Percentiles rank a stretch among this genome's conserved stretches.
These are phyloP conservation scores for Salvia hispanica DNA, from an alignment of 257 asterid genomes.

Conservation along the genomic window DNA sequence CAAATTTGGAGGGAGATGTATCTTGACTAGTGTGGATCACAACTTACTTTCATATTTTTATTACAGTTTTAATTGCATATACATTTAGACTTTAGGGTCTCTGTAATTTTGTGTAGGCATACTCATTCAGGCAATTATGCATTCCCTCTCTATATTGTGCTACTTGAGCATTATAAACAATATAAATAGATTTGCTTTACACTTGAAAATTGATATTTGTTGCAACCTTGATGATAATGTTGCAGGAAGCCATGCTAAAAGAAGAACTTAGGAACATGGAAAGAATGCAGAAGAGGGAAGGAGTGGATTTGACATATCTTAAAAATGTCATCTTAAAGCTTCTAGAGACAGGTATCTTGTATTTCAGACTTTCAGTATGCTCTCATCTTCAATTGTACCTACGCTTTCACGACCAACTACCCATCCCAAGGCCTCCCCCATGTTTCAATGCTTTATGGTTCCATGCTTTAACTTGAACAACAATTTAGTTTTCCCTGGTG, in stretches of 20 bases:
- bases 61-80: conserved; percentile 6
- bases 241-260: conserved; percentile 87
- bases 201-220: conserved; percentile 20
- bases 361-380: conserved; percentile 18
- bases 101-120: conserved; percentile 8
- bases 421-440: neutral
- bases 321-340: conserved; percentile 91
- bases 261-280: conserved; percentile 96
- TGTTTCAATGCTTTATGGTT: conserved; percentile 1
- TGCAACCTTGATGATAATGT: conserved; percentile 31
- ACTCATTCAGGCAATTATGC: neutral
- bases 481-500: neutral
- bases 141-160: conserved; percentile 10
- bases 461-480: neutral
- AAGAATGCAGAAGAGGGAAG: conserved; percentile 91
- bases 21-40: neutral
- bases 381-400: conserved; percentile 25
- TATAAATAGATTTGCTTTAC: conserved; percentile 16
- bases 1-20: too few species aligned
- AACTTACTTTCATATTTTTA: neutral
- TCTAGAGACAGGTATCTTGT: conserved; percentile 78
- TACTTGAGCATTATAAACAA: neutral
- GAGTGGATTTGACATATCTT: conserved; percentile 96
- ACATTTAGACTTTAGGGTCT: neutral
- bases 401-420: conserved; percentile 17